Evolutionary conservation across 164 flowering plant genomes (phyloP).

Genomic region (Magnolia officinalis): DNA sequence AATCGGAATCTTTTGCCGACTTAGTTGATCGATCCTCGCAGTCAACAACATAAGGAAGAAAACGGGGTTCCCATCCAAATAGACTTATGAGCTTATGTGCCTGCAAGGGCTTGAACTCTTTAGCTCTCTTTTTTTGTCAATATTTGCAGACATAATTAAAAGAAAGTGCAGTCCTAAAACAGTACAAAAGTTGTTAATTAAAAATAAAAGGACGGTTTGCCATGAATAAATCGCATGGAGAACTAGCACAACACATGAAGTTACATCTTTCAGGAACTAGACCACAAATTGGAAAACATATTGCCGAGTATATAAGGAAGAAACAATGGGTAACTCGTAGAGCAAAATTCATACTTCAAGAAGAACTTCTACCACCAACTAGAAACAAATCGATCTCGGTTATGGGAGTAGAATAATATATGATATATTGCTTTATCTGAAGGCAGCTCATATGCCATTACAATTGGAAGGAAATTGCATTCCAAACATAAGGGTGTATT

Average conservation of each 20-base stretch:
- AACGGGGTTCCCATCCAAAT: conserved; percentile 91
- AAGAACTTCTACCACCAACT: not conserved
- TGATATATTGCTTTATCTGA: not conserved
- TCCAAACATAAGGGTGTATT: not conserved
- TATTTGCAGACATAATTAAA: no score
- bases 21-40: conserved; percentile 34
- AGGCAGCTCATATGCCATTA: not conserved
- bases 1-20: conserved; percentile 24
- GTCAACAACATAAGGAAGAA: conserved; percentile 72
- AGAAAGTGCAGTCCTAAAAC: not conserved
- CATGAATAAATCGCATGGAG: not conserved
- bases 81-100: conserved; percentile 79
- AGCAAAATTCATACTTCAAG: not conserved
- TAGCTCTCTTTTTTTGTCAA: not conserved
- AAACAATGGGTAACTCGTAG: not conserved
- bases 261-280: not conserved
- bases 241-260: not conserved
- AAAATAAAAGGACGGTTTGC: not conserved
- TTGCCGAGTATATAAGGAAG: not conserved
- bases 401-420: not conserved
- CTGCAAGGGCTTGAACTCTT: conserved; percentile 38
- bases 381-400: not conserved
- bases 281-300: not conserved
- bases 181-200: not conserved
- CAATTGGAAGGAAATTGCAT: not conserved